Evolutionary conservation across 352 stramenopile species (phyloP).

Genomic region (Phytophthora capsici): DNA sequence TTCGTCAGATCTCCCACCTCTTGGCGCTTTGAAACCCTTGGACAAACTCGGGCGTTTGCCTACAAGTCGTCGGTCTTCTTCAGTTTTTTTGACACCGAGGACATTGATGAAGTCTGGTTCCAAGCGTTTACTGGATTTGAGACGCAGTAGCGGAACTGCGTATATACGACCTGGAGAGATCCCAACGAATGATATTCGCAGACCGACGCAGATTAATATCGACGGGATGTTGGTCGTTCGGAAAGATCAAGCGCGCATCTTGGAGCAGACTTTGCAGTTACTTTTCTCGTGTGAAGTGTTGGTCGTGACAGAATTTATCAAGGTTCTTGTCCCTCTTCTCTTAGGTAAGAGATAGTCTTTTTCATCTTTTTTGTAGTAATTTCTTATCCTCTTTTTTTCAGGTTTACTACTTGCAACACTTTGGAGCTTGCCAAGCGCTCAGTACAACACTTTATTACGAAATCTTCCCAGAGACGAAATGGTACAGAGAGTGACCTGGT

Average conservation of each 20-base stretch:
- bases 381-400: constrained; percentile 1
- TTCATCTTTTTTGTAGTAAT: no score
- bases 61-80: constrained; percentile 11
- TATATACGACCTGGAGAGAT: not conserved
- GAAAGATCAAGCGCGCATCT: constrained; percentile 41
- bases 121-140: constrained; percentile 34
- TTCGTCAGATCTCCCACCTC: constrained; percentile 19
- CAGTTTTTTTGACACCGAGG: constrained; percentile 33
- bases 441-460: constrained; percentile 34
- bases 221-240: constrained; percentile 32
- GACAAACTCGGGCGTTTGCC: constrained; percentile 5
- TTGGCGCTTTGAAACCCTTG: constrained; percentile 10
- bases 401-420: constrained; percentile 26
- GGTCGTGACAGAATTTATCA: constrained; percentile 44
- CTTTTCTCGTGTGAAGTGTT: constrained; percentile 46
- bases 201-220: constrained; percentile 30
- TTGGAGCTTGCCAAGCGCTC: constrained; percentile 35
- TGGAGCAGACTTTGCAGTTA: constrained; percentile 40
- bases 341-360: constrained; percentile 16
- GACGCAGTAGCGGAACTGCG: constrained; percentile 8
- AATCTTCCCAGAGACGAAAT: constrained; percentile 11
- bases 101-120: constrained; percentile 26
- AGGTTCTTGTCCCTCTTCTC: constrained; percentile 39
- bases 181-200: not conserved
- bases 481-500: constrained; percentile 4